Base-by-base conservation (phyloP, 2,329 filamentous ascomycete species). In the Pseudocercospora fuligena region DNA sequence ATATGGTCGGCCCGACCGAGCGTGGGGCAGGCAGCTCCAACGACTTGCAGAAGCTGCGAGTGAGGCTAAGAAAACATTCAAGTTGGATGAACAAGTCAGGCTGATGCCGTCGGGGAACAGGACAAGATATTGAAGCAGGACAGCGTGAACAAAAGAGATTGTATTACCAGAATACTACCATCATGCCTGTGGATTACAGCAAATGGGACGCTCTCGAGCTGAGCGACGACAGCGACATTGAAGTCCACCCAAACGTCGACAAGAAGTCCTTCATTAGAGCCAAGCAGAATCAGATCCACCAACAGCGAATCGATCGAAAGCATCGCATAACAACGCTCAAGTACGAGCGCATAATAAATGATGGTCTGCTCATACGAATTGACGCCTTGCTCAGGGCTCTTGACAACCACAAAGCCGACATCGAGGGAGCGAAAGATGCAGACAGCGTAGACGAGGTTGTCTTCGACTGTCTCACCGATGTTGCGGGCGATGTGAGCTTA, bases 221-320 rank as follows among this genome's bases (percentile, higher is more conserved):
- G 78, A 97, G 93, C 76, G 95, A 99, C 81, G 95, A 99, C 82
- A 97, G 93, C 60, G 95, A 99, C 77, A 90, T 99, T 75, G 95
- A 99, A 82, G 95, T 98, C 60, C 95, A 99, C 81, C 95, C 95
- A 67, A 99, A 99, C 78, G 95, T 99, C 78, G 95, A 99, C 83
- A 99, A 99, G 81, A 89, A 91, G 60, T 98, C 94, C 68, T 99
- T 99, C 81, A 99, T 99, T 79, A 92, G 94, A 72, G 96, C 95
- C 71, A 99, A 99, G 82, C 95, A 98, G 83, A 91, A 90, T 74
- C 94, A 99, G 82, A 99, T 99, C 75, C 95, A 99, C 80, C 89
- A 94, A 77, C 91, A 97, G 78, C 90, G 95, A 63, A 85, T 89
- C 72, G 91, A 96, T 75, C 90, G 95, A 65, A 92, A 91, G 78